Evolutionary conservation across 805 yeast species (phyloP), one percentile per base, ranked within the genome.

Genomic region (Wickerhamomyces canadensis): DNA sequence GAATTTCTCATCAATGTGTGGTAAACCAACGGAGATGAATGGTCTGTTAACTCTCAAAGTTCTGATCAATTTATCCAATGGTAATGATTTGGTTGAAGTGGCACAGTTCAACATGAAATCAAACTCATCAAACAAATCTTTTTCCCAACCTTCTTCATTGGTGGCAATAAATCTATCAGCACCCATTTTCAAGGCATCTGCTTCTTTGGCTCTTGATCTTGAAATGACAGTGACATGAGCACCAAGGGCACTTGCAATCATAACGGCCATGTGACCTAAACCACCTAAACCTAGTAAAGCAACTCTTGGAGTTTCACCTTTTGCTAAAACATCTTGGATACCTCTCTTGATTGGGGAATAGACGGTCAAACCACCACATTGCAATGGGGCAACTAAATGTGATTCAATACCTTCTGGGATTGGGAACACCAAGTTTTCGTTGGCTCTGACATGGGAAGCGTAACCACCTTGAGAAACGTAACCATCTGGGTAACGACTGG

Each of bases 301-400:
- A 34, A 74, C 74, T 38, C 65, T 64, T 55, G 63, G 60, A n/a
- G 28, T 32, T 35, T 43, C 38, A 33, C 52, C 48, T 24, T 41
- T 42, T 3, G 33, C 44, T 18, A 51, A 24, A 15, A 47, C 32
- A 33, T 45, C 55, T 38, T 46, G 34, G 22, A 54, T 49, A 23
- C 51, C 51, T 58, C 80, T 67, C 41, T 71, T 64, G 48, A 83
- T 59, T 38, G 91, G 91, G 7, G 84, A 72, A 62, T 64, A 82
- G 12, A 76, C 79, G 11, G 91, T 83, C 54, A 80, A 64, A 38
- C 91, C 91, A 38, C 86, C 91, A 65, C 91, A 83, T 64, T 81
- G 61, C 62, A 83, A 62, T 36, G 89, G 88, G 4, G 87, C 88
- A 21, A 77, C 85, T 19, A 67, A 62, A 25, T 67, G 73, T 31